Base-by-base conservation (phyloP, 805 yeast genomes). In the Wickerhamomyces tratensis region DNA sequence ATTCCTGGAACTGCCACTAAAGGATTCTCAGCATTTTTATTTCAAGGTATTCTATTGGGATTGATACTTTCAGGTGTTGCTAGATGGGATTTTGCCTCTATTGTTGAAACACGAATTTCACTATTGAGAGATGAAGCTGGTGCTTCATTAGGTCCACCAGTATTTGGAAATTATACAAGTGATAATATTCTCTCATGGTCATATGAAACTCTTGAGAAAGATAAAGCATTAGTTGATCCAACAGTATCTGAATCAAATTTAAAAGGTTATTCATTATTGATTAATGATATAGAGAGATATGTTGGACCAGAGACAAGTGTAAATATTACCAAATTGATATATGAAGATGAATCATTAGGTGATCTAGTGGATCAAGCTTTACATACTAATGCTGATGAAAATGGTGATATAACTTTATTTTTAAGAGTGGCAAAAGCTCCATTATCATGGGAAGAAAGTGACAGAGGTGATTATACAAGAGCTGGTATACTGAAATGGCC, bases 61-160 rank as follows among this genome's bases (percentile, higher is more conserved):
- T 65, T 91, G 38, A 71, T 84, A 40, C 68, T 88, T 6, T 82
- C 89, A 25, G 98, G 98, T 0, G 78, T 86, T 2, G 77, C 94
- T 0, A 68, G 94, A 43, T 91, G 98, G 98, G 97, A 93, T 43
- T 79, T 84, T 53, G 97, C 94, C 3, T 79, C 96, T 12, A 77
- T 91, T 43, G 78, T 85, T 2, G 96, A 91, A 55, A 86, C 96
- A 0, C 73, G 73, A 26, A 63, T 69, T 5, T 71, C 85, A 4
- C 59, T 89, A 37, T 58, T 77, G 43, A 68, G 97, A 49, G 83
- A 83, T 15, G 95, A 85, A 51, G 89, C 94, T 0, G 72, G 76
- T 38, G 78, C 56, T 5, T 53, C 63, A 7, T 46, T 57, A 12
- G 49, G 62, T 13, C 84, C 86, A 6, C 87, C 87, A 0, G 42